Evolutionary conservation across 108 stramenopile genomes (phyloP).

Genomic region (Nitzschia sp.): DNA sequence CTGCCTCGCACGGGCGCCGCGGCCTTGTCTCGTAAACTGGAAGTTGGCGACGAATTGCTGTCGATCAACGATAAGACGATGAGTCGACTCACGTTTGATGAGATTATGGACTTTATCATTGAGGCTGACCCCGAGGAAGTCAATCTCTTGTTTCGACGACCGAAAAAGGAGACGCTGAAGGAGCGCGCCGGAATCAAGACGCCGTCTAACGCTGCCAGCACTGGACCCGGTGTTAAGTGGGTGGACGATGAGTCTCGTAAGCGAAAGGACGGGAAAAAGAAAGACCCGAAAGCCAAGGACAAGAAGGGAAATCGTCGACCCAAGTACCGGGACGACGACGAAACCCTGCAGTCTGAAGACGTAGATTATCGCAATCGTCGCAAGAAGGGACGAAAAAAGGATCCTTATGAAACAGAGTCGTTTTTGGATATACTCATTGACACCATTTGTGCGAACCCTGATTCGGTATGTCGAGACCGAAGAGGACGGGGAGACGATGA

Average conservation of each 20-base stretch:
- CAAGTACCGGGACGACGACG: conserved; percentile 43
- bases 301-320: conserved; percentile 20
- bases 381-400: conserved; percentile 47
- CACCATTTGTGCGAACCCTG: conserved; percentile 76
- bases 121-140: conserved; percentile 85
- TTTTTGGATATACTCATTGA: conserved; percentile 88
- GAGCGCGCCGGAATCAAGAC: conserved; percentile 42
- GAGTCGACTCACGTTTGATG: conserved; percentile 83
- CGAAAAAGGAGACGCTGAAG: conserved; percentile 56
- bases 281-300: conserved; percentile 29
- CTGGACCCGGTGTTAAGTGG: conserved; percentile 66
- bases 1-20: conserved; percentile 86
- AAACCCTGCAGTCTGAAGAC: conserved; percentile 65
- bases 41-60: conserved; percentile 85
- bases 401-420: conserved; percentile 74
- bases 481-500: conserved; percentile 61
- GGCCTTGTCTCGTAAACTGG: conserved; percentile 69
- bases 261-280: conserved; percentile 33
- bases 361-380: conserved; percentile 29
- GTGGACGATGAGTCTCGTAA: conserved; percentile 51
- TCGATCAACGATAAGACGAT: conserved; percentile 87
- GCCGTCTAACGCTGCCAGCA: conserved; percentile 15
- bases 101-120: conserved; percentile 92
- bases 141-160: conserved; percentile 80
- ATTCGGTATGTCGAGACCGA: conserved; percentile 61